Base-by-base conservation (phyloP, 345 rosid genomes). In the Stellera chamaejasme region DNA sequence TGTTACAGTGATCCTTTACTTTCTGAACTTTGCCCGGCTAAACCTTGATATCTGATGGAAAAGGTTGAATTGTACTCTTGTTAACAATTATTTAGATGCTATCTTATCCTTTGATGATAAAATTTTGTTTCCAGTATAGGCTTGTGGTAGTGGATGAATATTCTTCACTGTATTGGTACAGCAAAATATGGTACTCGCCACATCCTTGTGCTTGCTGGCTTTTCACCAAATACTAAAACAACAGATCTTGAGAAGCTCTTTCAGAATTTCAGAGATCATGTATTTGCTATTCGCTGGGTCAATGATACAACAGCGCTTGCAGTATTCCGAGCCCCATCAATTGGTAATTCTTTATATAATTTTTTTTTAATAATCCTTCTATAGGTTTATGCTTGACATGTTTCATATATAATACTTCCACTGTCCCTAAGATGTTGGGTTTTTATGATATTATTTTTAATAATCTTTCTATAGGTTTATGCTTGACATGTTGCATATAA, bases 241-340 rank as follows among this genome's bases (percentile, higher is more conserved):
- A 78, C 63, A 32, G 94, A 89, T 56, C 82, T 93, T 52, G 99
- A 93, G 72, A 93, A 72, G 69, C 76, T 84, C 54, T 75, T 84
- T 52, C 77, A 66, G 51, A 86, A 76, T 66, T 87, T 77, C 47
- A 82, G 59, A 63, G 88, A 72, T 55, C 67, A 48, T 42, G 87
- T 78, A 63, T 59, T 89, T 61, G 74, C 72, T 60, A 82, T 93
- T 75, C 89, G 88, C 62, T 93, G 99, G 97, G 84, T 89, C 55
- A 82, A 81, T 75, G 96, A 93, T 67, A 92, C 90, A 58, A 61
- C 74, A 12, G 97, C 98, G 10, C 87, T 88, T 70, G 97, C 94
- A 52, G 98, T 92, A 45, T 89, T 92, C 67, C 77, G 58, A 69
- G 72, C 84, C 50, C 91, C 99, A 11, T 70, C 87, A 55, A 56